Evolutionary conservation across 106 monocot genomes (phyloP), one percentile per base, ranked within the genome.

Genomic region (Dendrobium nobile): DNA sequence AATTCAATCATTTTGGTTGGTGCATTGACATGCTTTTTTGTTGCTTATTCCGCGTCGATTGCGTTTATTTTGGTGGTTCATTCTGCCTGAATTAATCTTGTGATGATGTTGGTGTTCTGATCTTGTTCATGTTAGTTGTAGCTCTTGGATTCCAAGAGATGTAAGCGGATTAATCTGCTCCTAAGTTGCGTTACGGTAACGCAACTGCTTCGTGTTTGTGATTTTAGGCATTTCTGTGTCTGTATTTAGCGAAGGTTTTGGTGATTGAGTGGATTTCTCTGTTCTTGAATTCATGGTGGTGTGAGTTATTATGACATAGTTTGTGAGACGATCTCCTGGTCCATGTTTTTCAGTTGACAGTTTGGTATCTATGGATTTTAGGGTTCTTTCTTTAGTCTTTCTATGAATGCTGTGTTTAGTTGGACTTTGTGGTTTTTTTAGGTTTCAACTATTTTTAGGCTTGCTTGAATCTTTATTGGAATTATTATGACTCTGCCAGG

Each of bases 401-500:
- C 41, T 28, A 43, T 40, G 7, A n/a, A 1, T 44, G 43, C 44
- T 41, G 44, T 19, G 41, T 74, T 44, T 43, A 44, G 70, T 44
- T 76, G 16, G n/a, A 75, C 19, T 19, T 27, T 26, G 8, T 48
- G n/a, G 0, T 26, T 10, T 8, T 47, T 24, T 8, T 51, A 47
- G 16, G 17, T 11, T 27, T 17, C 24, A 76, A 51, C 24, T 76
- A 76, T 76, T 48, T 76, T 47, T 48, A 47, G 24, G 48, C 24
- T 28, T 76, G 48, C 5, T 48, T 13, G 76, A 48, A 76, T 76
- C 56, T 17, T 45, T 73, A 47, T 54, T 22, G 41, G 41, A 10
- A 41, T 27, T 7, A 70, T 16, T 55, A 22, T 31, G 42, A 19
- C 67, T 67, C 47, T 79, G 3, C 81, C 87, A 77, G 90, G 93